phyloP scores from a whole-genome alignment of 2,329 filamentous ascomycete species.

The Sporothrix pallida region DNA sequence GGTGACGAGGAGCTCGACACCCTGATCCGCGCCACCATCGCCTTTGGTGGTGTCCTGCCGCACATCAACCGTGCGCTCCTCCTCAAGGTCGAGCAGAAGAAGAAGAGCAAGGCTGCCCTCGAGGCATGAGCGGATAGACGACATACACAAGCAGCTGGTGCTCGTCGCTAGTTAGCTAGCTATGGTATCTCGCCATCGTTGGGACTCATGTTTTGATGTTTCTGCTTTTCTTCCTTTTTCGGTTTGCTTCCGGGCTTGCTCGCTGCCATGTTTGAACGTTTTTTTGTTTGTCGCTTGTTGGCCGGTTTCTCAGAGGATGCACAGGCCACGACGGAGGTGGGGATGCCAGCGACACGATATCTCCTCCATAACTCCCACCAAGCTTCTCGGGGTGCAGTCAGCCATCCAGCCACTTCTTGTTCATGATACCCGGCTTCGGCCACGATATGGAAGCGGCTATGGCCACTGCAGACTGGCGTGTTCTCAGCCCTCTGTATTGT shows the following conservation, averaged over 20 bases:
- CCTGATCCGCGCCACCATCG: constrained; percentile 95
- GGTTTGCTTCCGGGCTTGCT: neutral
- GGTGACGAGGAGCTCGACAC: constrained; percentile 98
- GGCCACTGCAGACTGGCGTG: neutral
- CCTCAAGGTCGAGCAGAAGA: constrained; percentile 52
- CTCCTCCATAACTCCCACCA: neutral
- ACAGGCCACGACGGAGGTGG: neutral
- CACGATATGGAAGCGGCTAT: neutral
- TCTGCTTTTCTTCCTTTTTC: neutral
- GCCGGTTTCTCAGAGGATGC: neutral
- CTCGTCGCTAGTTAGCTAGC: neutral
- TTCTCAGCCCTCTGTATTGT: neutral
- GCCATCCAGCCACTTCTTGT: neutral
- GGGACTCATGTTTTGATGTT: neutral
- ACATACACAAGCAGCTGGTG: neutral
- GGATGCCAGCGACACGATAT: neutral
- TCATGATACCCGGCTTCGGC: constrained; percentile 21
- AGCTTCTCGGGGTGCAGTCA: neutral
- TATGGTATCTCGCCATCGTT: neutral
- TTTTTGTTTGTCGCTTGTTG: neutral
- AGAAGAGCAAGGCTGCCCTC: constrained; percentile 47
- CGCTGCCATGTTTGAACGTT: neutral
- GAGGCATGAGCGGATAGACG: constrained; percentile 43
- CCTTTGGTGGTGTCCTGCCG: constrained; percentile 95
- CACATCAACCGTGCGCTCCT: constrained; percentile 98